These are phyloP conservation scores for Staphylotrichum tortipilum DNA, from an alignment of 495 filamentous ascomycete genomes.

Conservation along the genomic window DNA sequence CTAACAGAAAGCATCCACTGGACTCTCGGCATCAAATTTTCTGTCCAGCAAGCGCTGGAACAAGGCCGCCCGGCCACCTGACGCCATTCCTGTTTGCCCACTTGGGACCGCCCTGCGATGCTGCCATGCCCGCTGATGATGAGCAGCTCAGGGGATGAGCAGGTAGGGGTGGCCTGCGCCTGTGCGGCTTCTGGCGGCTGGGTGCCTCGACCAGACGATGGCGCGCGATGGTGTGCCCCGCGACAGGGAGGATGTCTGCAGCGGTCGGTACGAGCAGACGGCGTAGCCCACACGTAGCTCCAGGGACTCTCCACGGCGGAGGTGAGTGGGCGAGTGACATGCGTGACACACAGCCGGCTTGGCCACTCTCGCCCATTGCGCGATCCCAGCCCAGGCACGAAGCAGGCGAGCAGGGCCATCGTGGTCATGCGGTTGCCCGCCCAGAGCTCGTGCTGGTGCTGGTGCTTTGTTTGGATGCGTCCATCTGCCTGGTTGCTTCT, in stretches of 20 bases:
- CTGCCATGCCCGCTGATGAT: too few relatives aligned
- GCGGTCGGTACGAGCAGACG: too few relatives aligned
- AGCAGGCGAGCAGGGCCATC: too few relatives aligned
- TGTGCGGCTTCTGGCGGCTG: too few relatives aligned
- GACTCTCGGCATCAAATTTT: constrained; percentile 23
- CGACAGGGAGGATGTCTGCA: too few relatives aligned
- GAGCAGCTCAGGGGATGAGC: neutral
- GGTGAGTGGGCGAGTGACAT: too few relatives aligned
- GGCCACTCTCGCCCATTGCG: too few relatives aligned
- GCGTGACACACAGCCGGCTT: too few relatives aligned
- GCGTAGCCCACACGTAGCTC: too few relatives aligned
- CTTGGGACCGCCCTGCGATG: neutral
- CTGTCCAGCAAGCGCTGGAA: constrained; percentile 13
- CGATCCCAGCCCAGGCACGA: neutral
- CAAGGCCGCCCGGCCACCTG: constrained; percentile 9
- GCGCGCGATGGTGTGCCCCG: too few relatives aligned
- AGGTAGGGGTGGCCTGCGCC: neutral
- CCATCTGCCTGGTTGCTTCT: neutral
- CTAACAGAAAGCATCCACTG: constrained; percentile 21
- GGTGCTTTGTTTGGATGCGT: constrained; percentile 8
- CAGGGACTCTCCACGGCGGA: too few relatives aligned
- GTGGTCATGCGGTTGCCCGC: constrained; percentile 11
- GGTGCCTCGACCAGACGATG: too few relatives aligned
- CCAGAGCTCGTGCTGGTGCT: constrained; percentile 9
- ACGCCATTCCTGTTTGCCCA: constrained; percentile 4